Percentiles rank a stretch among this genome's conserved stretches.
phyloP scores from a whole-genome alignment of 192 early-diverging fungal genomes.

The Kickxella alabastrina region DNA sequence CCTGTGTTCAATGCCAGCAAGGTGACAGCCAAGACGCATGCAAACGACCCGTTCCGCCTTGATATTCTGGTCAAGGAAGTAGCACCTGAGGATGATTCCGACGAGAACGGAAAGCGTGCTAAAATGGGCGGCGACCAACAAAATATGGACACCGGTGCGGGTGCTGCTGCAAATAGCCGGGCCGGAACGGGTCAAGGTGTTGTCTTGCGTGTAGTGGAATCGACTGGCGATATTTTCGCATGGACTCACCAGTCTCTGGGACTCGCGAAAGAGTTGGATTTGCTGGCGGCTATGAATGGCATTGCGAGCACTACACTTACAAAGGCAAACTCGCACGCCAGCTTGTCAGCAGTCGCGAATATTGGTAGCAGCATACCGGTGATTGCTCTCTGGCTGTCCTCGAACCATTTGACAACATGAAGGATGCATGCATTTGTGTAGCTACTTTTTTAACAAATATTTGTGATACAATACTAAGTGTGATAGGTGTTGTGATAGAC shows the following conservation, averaged over 20 bases:
- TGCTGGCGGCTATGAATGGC: slow-evolving; percentile 12
- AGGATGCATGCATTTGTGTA: no score
- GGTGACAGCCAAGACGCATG: slow-evolving; percentile 19
- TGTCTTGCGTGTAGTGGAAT: slow-evolving; percentile 21
- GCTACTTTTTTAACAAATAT: neutral
- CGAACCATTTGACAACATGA: slow-evolving; percentile 2
- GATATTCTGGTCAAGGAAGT: slow-evolving; percentile 19
- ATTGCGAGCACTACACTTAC: slow-evolving; percentile 7
- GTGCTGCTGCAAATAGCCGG: no score
- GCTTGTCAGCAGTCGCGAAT: slow-evolving; percentile 21
- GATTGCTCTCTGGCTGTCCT: slow-evolving; percentile 20
- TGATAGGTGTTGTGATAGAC: neutral
- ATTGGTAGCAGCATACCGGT: slow-evolving; percentile 38
- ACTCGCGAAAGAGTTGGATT: slow-evolving; percentile 1
- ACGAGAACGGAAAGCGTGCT: slow-evolving; percentile 2
- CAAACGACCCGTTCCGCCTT: slow-evolving; percentile 48
- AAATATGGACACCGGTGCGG: slow-evolving; percentile 4
- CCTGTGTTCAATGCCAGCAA: no score
- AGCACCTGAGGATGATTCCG: neutral
- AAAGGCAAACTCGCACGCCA: slow-evolving; percentile 4
- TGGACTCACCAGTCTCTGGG: slow-evolving; percentile 34
- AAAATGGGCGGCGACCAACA: slow-evolving; percentile 1
- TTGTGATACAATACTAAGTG: neutral
- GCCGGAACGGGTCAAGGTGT: slow-evolving; percentile 7
- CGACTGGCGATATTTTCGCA: slow-evolving; percentile 11